These are phyloP conservation scores for Hypocreales sp. DNA, from an alignment of 2,329 filamentous ascomycete species.

Conservation along the genomic window DNA sequence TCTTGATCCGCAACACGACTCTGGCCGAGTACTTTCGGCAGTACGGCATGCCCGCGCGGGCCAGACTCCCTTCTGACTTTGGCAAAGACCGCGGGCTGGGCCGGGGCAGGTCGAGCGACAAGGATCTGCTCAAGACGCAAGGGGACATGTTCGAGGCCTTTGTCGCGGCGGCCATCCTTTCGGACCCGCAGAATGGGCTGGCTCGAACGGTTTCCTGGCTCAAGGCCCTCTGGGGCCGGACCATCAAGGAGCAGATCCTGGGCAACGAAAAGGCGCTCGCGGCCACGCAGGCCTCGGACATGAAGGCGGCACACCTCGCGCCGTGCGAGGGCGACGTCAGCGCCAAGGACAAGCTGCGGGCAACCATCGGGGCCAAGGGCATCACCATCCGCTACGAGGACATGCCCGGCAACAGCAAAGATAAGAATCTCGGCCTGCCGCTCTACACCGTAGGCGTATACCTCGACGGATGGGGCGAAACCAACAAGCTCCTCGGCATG, in stretches of 20 bases:
- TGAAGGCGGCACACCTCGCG: not conserved
- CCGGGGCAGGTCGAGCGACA: slow-evolving; percentile 21
- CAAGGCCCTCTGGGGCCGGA: slow-evolving; percentile 55
- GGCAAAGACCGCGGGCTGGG: slow-evolving; percentile 11
- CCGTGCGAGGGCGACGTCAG: slow-evolving; percentile 1
- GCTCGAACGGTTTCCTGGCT: slow-evolving; percentile 53
- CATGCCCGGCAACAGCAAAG: slow-evolving; percentile 32
- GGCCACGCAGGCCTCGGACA: not conserved
- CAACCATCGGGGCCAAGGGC: slow-evolving; percentile 35
- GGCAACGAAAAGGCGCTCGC: slow-evolving; percentile 7
- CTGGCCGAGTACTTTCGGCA: slow-evolving; percentile 51
- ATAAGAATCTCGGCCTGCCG: slow-evolving; percentile 36
- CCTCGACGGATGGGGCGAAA: slow-evolving; percentile 54
- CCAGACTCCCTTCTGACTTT: slow-evolving; percentile 37
- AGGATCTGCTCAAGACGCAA: slow-evolving; percentile 53
- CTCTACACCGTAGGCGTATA: slow-evolving; percentile 49
- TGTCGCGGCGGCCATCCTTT: slow-evolving; percentile 61
- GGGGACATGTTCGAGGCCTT: slow-evolving; percentile 90
- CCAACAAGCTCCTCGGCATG: slow-evolving; percentile 41
- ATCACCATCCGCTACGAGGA: slow-evolving; percentile 48
- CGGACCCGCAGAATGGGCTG: slow-evolving; percentile 48
- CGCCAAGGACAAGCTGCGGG: slow-evolving; percentile 15
- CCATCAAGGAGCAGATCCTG: slow-evolving; percentile 38
- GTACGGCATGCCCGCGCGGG: slow-evolving; percentile 55
- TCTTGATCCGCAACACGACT: slow-evolving; percentile 66